Base-by-base conservation (phyloP, 2,329 filamentous ascomycete genomes). In the Curvularia sp. region DNA sequence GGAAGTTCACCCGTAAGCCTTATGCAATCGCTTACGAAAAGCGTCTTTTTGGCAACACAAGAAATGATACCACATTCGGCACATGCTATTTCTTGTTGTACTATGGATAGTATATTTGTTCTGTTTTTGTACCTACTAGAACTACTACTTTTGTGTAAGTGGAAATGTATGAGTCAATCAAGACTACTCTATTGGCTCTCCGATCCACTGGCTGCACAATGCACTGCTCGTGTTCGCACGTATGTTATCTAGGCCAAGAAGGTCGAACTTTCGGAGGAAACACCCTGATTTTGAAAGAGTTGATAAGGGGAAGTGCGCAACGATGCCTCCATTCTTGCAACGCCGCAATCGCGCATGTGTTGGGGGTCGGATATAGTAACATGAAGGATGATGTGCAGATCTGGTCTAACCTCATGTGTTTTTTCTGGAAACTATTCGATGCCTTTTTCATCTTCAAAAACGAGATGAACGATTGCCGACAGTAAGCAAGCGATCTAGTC, bases 1-100 rank as follows among this genome's bases (percentile, higher is more conserved):
- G 33, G 85, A 66, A 42, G 33, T 51, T 18, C 30, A 48, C 22
- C 54, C 44, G 30, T 22, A 43, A 22, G 15, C 31, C 15, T 41
- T 26, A 30, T 12, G n/a, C 30, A 15, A 26, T 39, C 2, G 10
- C 24, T 41, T 33, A 15, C 13, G 7, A n/a, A 28, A 50, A n/a
- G 24, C 7, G 9, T 18, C 2, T 13, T 39, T n/a, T 41, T 41
- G 4, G 26, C 4, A 22, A n/a, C 9, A 6, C 8, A 52, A 24
- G 24, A 57, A 57, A 53, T 39, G 24, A 57, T 53, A 57, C 49
- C 41, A 41, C 22, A 9, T 46, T 35, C 28, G 30, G 42, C 5
- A 31, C 43, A 12, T 18, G 9, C n/a, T 7, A 12, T 47, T 47
- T 20, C n/a, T 47, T 20, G 20, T 12, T 24, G 41, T 43, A 26